phyloP scores from a whole-genome alignment of 176 grass and related monocot species.

The Hyparrhenia diplandra region DNA sequence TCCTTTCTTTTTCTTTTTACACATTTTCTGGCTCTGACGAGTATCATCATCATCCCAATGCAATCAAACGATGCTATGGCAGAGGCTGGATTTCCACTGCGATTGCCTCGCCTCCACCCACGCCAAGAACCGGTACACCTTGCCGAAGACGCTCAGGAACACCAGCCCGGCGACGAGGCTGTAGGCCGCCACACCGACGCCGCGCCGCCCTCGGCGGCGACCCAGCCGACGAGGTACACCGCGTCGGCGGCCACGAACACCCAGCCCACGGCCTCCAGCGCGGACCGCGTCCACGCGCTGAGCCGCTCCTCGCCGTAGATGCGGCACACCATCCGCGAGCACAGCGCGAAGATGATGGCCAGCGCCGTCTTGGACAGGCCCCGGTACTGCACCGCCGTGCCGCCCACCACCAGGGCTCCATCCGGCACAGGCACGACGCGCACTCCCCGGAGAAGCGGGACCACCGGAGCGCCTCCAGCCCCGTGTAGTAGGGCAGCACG shows the following conservation, averaged over 20 bases:
- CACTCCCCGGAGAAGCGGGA: slow-evolving; percentile 84
- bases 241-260: slow-evolving; percentile 61
- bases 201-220: slow-evolving; percentile 40
- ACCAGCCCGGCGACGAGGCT: too few relatives aligned
- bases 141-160: slow-evolving; percentile 67
- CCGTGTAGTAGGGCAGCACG: slow-evolving; percentile 94
- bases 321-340: slow-evolving; percentile 86
- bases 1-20: slow-evolving; percentile 30
- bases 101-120: slow-evolving; percentile 64
- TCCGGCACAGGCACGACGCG: slow-evolving; percentile 82
- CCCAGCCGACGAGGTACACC: slow-evolving; percentile 50
- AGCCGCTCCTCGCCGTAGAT: slow-evolving; percentile 74
- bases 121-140: slow-evolving; percentile 82
- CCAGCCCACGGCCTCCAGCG: slow-evolving; percentile 69
- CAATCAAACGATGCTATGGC: slow-evolving; percentile 39
- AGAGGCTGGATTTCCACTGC: slow-evolving; percentile 57
- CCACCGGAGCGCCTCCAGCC: slow-evolving; percentile 69
- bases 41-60: background rate
- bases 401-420: slow-evolving; percentile 65
- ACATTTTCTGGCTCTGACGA: background rate
- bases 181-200: too few relatives aligned
- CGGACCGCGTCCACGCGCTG: slow-evolving; percentile 49
- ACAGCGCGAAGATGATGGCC: slow-evolving; percentile 69
- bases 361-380: slow-evolving; percentile 84
- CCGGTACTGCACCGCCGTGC: slow-evolving; percentile 50